phyloP scores from a whole-genome alignment of 2,329 filamentous ascomycete species.

The Pyrenochaeta sp. region DNA sequence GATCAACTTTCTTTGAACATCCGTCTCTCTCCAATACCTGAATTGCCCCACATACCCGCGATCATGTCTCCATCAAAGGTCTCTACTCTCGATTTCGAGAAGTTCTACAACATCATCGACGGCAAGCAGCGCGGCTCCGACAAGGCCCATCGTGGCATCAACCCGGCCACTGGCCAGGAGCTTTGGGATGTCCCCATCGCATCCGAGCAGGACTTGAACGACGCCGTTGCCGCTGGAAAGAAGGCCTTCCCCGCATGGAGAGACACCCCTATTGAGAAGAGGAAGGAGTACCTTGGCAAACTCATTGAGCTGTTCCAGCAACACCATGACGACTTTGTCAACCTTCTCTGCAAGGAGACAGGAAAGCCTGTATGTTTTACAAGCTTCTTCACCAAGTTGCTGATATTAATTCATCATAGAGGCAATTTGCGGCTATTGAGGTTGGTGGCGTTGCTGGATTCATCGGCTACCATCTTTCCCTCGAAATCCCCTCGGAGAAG shows the following conservation, averaged over 20 bases:
- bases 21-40: neutral
- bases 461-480: slow-evolving; percentile 48
- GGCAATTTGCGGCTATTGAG: slow-evolving; percentile 52
- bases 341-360: slow-evolving; percentile 44
- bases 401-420: too few species aligned
- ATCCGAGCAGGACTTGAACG: slow-evolving; percentile 58
- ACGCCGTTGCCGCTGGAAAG: slow-evolving; percentile 58
- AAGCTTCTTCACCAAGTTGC: too few species aligned
- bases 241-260: slow-evolving; percentile 58
- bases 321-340: slow-evolving; percentile 39
- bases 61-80: slow-evolving; percentile 57
- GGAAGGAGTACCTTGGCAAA: slow-evolving; percentile 41
- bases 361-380: slow-evolving; percentile 45
- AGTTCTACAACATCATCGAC: slow-evolving; percentile 62
- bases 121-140: slow-evolving; percentile 56
- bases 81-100: slow-evolving; percentile 49
- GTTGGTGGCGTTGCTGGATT: slow-evolving; percentile 45
- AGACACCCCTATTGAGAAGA: slow-evolving; percentile 41
- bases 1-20: neutral
- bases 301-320: slow-evolving; percentile 32
- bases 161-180: slow-evolving; percentile 59
- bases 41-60: slow-evolving; percentile 6
- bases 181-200: slow-evolving; percentile 61
- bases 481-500: slow-evolving; percentile 48
- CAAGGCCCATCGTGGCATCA: slow-evolving; percentile 56